Evolutionary conservation across 1,139 yeast genomes (phyloP).

Genomic region (Saccharomyces hybrid): DNA sequence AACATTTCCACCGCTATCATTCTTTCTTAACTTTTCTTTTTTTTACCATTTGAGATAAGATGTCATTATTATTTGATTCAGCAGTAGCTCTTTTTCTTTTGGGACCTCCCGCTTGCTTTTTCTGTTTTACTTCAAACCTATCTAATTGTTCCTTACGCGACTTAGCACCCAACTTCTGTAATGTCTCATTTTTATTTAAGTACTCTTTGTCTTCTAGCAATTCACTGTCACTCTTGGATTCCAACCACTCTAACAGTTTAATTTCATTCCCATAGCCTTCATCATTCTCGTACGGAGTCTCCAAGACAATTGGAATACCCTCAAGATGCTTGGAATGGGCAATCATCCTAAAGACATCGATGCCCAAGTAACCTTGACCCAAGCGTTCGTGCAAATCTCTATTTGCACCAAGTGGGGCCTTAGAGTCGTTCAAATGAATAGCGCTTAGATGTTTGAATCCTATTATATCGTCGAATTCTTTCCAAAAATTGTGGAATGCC

Average conservation of each 20-base stretch:
- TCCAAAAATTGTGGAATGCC: slow-evolving; percentile 61
- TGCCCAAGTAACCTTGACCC: slow-evolving; percentile 83
- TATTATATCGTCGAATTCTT: slow-evolving; percentile 57
- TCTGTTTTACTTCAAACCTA: slow-evolving; percentile 33
- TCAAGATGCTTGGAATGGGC: slow-evolving; percentile 61
- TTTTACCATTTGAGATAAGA: slow-evolving; percentile 11
- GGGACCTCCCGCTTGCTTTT: slow-evolving; percentile 11
- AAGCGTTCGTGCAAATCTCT: slow-evolving; percentile 85
- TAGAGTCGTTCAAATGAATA: slow-evolving; percentile 86
- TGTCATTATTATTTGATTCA: slow-evolving; percentile 5
- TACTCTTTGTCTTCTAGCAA: slow-evolving; percentile 49
- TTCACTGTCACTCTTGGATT: slow-evolving; percentile 50
- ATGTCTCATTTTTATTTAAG: slow-evolving; percentile 39
- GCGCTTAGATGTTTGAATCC: slow-evolving; percentile 74
- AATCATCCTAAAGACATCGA: slow-evolving; percentile 67
- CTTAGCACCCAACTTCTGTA: slow-evolving; percentile 49
- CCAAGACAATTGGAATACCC: slow-evolving; percentile 74
- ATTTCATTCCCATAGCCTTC: slow-evolving; percentile 78
- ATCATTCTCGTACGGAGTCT: slow-evolving; percentile 69
- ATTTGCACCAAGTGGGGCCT: slow-evolving; percentile 85
- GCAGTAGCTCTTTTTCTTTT: slow-evolving; percentile 11
- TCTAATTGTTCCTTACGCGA: slow-evolving; percentile 44
- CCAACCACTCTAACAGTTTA: slow-evolving; percentile 39
- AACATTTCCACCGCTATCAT: not conserved
- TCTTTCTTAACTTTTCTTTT: slow-evolving; percentile 6